Evolutionary conservation across 23 red algal species (phyloP), one percentile per base, ranked within the genome.

Genomic region (Gracilariopsis chorda): DNA sequence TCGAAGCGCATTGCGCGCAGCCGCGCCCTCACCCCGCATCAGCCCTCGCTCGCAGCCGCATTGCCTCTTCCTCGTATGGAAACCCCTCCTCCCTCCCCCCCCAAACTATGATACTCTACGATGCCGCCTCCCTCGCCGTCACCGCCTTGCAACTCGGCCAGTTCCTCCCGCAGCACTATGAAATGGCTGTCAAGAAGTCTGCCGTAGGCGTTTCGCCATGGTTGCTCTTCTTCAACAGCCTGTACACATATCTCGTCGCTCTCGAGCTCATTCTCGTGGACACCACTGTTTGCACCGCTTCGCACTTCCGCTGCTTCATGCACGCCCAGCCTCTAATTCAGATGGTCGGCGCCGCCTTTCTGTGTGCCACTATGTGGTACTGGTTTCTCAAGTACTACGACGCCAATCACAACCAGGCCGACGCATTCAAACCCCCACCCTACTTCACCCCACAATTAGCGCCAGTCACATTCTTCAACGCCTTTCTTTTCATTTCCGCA

Each of bases 101-200:
- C 16, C 39, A n/a, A 51, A 75, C 41, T 55, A 73, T 71, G 42
- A 46, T 55, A 27, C 19, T 53, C 27, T 87, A 65, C 48, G 92
- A 94, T 70, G 39, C 27, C 19, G 70, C 57, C 17, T 82, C 63
- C 20, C 73, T 94, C 70, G 46, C 51, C 16, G 88, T 96, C 42
- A 96, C 82, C 23, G 39, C 88, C 36, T 47, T 96, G 13, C 94
- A 96, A 58, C 87, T 96, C 48, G 94, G 88, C 7, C 94, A 96
- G 63, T 92, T 96, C 44, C 34, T 96, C 6, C 94, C 94, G 23
- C 94, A 96, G 75, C 94, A 96, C 51, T 53, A 82, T 68, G 94
- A 96, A 43, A 86, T 96, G 83, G 63, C 73, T 48, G 46, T 58
- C 28, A 64, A 86, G 25, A 49, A 73, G 28, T 88, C 88, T 10